Conservation (phyloP, 2,329 filamentous ascomycete species). For the Talaromyces sp. region DNA sequence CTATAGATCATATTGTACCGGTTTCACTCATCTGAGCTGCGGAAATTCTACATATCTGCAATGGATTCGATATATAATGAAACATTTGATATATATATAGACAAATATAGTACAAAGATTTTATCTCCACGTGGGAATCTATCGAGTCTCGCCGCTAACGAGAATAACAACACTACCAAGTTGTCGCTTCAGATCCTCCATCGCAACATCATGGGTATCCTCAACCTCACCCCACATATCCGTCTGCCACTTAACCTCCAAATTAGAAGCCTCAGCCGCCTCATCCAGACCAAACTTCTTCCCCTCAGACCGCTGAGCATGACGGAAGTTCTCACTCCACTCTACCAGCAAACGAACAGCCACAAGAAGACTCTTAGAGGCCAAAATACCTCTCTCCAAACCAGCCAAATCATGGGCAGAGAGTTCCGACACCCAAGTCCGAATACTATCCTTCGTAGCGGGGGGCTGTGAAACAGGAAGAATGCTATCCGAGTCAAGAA, state of each 20-base stretch:
- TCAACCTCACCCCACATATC: conserved; percentile 94
- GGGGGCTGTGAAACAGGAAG: conserved; percentile 73
- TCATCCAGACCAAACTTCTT: conserved; percentile 76
- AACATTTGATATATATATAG: background rate
- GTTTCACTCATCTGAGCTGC: no score
- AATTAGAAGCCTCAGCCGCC: conserved; percentile 72
- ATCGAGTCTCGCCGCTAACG: conserved; percentile 62
- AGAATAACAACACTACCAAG: conserved; percentile 83
- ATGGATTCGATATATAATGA: background rate
- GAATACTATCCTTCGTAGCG: conserved; percentile 74
- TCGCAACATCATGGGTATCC: conserved; percentile 95
- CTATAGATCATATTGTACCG: no score
- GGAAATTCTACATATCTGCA: no score
- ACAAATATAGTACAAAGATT: conserved; percentile 6
- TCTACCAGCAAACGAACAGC: conserved; percentile 77
- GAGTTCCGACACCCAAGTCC: conserved; percentile 74
- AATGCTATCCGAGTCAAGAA: conserved; percentile 78
- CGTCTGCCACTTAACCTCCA: conserved; percentile 91
- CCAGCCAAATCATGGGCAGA: conserved; percentile 81
- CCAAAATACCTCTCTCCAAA: conserved; percentile 79
- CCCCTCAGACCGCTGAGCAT: conserved; percentile 46
- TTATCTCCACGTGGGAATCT: conserved; percentile 3
- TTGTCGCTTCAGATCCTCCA: conserved; percentile 84
- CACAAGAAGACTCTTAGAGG: conserved; percentile 82
- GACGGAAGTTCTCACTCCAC: conserved; percentile 77